Evolutionary conservation across 2,329 filamentous ascomycete genomes (phyloP), one percentile per base, ranked within the genome.

Genomic region (Xenoacremonium recifei): DNA sequence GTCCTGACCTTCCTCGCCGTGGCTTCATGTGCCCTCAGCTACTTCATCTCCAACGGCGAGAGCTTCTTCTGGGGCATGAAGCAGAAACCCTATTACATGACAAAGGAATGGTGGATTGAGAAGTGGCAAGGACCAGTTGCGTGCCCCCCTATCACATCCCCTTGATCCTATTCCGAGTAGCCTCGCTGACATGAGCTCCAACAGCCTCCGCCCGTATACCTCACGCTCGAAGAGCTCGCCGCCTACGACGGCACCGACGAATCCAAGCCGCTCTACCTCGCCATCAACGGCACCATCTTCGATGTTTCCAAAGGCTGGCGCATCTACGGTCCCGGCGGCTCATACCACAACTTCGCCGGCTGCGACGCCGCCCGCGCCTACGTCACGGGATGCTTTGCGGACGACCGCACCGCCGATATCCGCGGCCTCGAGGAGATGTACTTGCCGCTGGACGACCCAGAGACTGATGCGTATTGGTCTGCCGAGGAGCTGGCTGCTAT

Each of bases 361-460:
- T 77, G 77, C 48, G 93, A 99, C 67, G 91, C 92, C 23, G 82
- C 87, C 12, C 85, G 93, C 36, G 89, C 85, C 16, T 99, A 90
- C 66, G 83, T 99, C 9, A 97, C 93, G 3, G 89, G 89, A 15
- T 99, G 93, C 66, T 99, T 99, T 70, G 72, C 80, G 29, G 85
- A 89, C 50, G 93, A 99, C 72, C 73, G 84, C 21, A 93, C 84
- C 2, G 77, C 87, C 4, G 93, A 99, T 69, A 70, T 96, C 63
- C 80, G 87, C 47, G 93, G 93, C 34, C 85, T 89, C 4, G 93
- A 97, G 69, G 78, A 84, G 49, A 93, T 95, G 79, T 97, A 82
- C 67, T 62, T 92, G 7, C 82, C 82, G 2, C 55, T 80, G 23
- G 80, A 85, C 61, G 75, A 84, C 57, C 71, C 76, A 1, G 71